These are phyloP conservation scores for Gymnopilus dilepis DNA, from an alignment of 768 basidiomycete species.

Conservation along the genomic window DNA sequence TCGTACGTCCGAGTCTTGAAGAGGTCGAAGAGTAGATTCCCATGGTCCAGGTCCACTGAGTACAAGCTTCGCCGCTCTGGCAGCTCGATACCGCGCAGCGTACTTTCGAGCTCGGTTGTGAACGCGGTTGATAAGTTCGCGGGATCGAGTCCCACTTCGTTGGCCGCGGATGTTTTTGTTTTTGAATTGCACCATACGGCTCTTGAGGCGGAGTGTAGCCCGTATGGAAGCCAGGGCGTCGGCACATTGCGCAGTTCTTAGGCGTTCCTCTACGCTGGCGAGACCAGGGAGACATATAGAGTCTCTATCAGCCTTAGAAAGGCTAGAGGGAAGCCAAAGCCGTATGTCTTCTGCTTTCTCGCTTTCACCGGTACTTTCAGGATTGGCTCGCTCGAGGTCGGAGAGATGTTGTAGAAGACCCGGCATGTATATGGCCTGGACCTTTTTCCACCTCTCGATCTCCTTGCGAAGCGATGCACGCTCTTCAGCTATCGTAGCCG, in stretches of 20 bases:
- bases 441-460: background rate
- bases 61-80: background rate
- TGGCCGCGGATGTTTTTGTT: slow-evolving; percentile 10
- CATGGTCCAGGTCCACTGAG: slow-evolving; percentile 3
- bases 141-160: background rate
- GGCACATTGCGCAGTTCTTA: background rate
- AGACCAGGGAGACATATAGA: background rate
- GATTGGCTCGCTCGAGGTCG: background rate
- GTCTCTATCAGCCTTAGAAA: background rate
- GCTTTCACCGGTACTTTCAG: background rate
- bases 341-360: background rate
- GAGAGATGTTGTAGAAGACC: background rate
- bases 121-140: background rate
- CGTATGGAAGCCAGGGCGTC: background rate
- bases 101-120: background rate
- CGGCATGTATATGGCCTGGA: background rate
- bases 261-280: background rate
- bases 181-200: slow-evolving; percentile 2
- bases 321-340: background rate
- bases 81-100: background rate
- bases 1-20: background rate
- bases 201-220: background rate
- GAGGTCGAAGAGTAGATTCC: background rate
- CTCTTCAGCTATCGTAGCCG: background rate
- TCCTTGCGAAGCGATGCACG: background rate